These are phyloP conservation scores for Coemansia sp. DNA, from an alignment of 192 early-diverging fungal species.

Conservation along the genomic window DNA sequence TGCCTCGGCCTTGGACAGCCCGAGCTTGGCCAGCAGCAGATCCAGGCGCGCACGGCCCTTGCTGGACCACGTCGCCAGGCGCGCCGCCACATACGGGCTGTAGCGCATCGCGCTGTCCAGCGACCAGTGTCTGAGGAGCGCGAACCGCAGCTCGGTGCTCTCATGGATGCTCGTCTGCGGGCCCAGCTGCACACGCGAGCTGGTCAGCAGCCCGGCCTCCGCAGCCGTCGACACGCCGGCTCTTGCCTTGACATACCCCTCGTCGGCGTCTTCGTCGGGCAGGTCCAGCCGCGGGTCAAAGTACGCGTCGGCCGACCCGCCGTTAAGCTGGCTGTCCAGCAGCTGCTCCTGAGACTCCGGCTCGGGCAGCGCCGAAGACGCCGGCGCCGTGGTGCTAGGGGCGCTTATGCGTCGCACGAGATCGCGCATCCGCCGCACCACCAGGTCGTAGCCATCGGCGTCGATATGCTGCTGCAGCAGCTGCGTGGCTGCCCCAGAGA, in stretches of 20 bases:
- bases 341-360: not conserved
- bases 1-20: conserved; percentile 79
- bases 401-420: conserved; percentile 63
- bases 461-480: conserved; percentile 71
- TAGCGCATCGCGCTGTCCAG: conserved; percentile 83
- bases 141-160: conserved; percentile 77
- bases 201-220: conserved; percentile 31
- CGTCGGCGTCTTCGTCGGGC: conserved; percentile 33
- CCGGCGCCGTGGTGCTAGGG: not conserved
- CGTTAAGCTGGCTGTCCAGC: conserved; percentile 31
- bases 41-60: conserved; percentile 73
- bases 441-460: conserved; percentile 61
- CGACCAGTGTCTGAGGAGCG: conserved; percentile 91
- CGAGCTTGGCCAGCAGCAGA: conserved; percentile 86
- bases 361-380: not conserved
- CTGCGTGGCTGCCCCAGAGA: conserved; percentile 78
- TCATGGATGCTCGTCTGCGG: conserved; percentile 27
- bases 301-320: conserved; percentile 8
- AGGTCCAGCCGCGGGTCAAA: conserved; percentile 29
- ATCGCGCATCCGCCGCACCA: conserved; percentile 64
- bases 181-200: conserved; percentile 11
- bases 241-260: conserved; percentile 20
- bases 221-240: conserved; percentile 20
- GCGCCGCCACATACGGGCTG: conserved; percentile 81
- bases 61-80: conserved; percentile 86